A percentile compares a stretch with the other conserved stretches of the same genome.
phyloP scores from a whole-genome alignment of 1,284 basidiomycete species.

The Caloboletus firmus region DNA sequence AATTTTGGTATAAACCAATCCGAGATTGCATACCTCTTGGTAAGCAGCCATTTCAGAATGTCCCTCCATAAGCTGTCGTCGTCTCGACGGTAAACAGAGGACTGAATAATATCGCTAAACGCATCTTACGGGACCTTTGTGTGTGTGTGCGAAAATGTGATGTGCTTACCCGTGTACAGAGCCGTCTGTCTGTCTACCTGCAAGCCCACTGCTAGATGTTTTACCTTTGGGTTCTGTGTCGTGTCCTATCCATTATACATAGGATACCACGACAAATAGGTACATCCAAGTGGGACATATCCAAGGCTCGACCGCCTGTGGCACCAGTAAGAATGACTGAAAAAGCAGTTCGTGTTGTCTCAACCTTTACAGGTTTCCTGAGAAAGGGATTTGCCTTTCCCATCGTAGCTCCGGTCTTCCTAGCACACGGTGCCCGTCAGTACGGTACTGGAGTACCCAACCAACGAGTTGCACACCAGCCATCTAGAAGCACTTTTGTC shows the following conservation, averaged over 20 bases:
- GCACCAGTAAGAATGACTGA: conserved; percentile 3
- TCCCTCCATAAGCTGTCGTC: conserved; percentile 13
- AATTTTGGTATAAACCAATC: conserved; percentile 19
- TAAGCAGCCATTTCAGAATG: neutral
- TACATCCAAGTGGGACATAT: conserved; percentile 3
- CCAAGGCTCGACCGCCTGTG: conserved; percentile 3
- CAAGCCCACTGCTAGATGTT: conserved; percentile 2
- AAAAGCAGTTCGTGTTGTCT: neutral
- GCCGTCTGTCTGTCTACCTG: conserved; percentile 17
- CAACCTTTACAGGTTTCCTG: conserved; percentile 13
- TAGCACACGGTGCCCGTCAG: conserved; percentile 10
- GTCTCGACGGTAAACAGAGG: neutral
- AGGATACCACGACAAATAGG: conserved; percentile 7
- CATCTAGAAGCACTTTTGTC: conserved; percentile 6
- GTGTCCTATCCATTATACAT: conserved; percentile 13
- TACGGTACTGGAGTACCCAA: conserved; percentile 21
- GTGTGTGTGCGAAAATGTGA: neutral
- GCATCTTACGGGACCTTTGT: neutral
- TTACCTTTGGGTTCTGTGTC: neutral
- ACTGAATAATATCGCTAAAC: conserved; percentile 5
- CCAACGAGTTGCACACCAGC: conserved; percentile 13
- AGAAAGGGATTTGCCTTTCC: conserved; percentile 14
- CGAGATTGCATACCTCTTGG: conserved; percentile 11
- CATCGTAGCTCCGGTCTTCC: conserved; percentile 2
- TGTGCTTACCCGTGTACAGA: conserved; percentile 10